phyloP scores from a whole-genome alignment of 306 rosid species.

The Acacia melanoxylon region DNA sequence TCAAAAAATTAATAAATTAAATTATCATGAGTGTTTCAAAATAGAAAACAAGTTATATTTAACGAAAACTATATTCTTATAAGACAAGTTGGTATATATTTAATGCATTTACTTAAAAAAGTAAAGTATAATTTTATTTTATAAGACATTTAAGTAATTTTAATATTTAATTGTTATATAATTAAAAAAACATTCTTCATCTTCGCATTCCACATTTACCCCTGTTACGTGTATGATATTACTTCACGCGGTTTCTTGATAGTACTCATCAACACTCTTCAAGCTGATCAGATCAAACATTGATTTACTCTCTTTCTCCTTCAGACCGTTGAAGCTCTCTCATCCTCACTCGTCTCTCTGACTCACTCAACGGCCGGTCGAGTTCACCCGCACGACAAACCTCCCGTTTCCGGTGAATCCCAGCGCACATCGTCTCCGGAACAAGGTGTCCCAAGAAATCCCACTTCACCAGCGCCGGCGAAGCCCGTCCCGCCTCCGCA shows the following conservation, averaged over 20 bases:
- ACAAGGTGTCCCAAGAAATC: not conserved
- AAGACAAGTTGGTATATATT: not conserved
- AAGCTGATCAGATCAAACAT: not conserved
- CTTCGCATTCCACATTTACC: not conserved
- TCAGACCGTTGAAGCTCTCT: not conserved
- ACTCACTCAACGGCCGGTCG: conserved; percentile 57
- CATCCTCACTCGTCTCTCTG: not conserved
- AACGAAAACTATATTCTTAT: not conserved
- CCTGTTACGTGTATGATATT: not conserved
- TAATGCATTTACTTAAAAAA: too few species aligned
- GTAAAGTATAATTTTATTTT: too few species aligned
- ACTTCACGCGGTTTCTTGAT: not conserved
- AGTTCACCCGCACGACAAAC: conserved; percentile 49
- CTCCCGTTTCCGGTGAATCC: not conserved
- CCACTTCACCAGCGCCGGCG: conserved; percentile 20
- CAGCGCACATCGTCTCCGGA: conserved; percentile 20
- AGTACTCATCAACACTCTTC: not conserved
- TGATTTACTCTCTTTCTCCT: not conserved
- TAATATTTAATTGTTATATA: too few species aligned
- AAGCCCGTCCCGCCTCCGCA: conserved; percentile 40
- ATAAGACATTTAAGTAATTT: not conserved
- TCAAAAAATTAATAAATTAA: not conserved
- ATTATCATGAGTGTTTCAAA: not conserved
- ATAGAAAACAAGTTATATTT: not conserved
- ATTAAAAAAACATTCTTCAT: not conserved